phyloP scores from a whole-genome alignment of 2,329 filamentous ascomycete species.

The Aspergillus pseudotamarii region DNA sequence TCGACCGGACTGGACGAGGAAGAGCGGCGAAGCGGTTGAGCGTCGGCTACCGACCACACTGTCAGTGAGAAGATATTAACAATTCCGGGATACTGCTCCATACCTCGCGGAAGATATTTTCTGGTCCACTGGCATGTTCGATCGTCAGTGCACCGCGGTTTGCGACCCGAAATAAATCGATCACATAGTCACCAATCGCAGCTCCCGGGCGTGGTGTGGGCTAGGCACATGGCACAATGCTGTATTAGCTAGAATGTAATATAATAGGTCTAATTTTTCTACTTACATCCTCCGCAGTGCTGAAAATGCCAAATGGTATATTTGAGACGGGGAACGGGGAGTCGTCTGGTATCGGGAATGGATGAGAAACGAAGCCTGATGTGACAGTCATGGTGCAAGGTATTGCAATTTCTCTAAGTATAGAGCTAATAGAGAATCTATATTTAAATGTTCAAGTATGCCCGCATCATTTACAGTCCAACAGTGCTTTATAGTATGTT shows the following conservation, averaged over 20 bases:
- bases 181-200: background rate
- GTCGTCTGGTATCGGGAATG: background rate
- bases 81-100: no score
- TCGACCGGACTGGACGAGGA: constrained; percentile 39
- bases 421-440: background rate
- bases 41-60: constrained; percentile 26
- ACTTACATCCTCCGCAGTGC: background rate
- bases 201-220: background rate
- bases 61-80: background rate
- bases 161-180: background rate
- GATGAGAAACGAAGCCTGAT: background rate
- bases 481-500: background rate
- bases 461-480: background rate
- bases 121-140: background rate
- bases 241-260: background rate
- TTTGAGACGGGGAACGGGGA: background rate
- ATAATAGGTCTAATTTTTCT: fast-evolving
- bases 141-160: background rate
- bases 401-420: background rate
- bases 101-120: background rate
- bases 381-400: background rate
- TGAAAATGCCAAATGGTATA: background rate
- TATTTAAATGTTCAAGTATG: background rate
- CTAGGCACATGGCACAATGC: background rate
- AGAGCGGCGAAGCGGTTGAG: constrained; percentile 57